Evolutionary conservation across 495 filamentous ascomycete genomes (phyloP).

Genomic region (Acidomyces sp.): DNA sequence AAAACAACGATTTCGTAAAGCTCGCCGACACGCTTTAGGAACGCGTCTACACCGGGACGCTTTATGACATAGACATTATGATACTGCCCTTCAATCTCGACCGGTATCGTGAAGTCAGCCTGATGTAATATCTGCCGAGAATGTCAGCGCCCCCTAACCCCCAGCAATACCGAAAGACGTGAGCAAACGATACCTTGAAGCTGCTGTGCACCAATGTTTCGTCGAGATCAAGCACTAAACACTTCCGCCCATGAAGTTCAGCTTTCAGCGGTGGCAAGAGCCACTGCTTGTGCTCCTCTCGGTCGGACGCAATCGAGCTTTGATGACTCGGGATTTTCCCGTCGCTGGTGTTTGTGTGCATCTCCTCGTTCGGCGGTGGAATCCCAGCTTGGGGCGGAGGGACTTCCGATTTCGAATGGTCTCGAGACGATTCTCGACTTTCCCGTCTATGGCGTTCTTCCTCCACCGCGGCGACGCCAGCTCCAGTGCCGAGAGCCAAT

Average conservation of each 20-base stretch:
- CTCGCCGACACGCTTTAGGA: conserved; percentile 97
- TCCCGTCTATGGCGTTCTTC: conserved; percentile 1
- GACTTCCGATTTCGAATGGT: conserved; percentile 25
- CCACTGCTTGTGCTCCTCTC: conserved; percentile 46
- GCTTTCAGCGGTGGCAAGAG: conserved; percentile 67
- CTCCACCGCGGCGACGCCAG: conserved; percentile 9
- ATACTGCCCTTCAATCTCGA: conserved; percentile 97
- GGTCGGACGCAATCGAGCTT: conserved; percentile 10
- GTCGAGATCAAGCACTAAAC: conserved; percentile 88
- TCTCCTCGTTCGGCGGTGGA: conserved; percentile 20
- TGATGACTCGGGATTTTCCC: conserved; percentile 18
- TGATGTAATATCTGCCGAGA: conserved; percentile 73
- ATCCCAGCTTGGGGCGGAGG: conserved; percentile 21
- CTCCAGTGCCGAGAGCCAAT: conserved; percentile 11
- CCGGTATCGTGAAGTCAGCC: conserved; percentile 97
- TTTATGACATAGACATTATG: conserved; percentile 99
- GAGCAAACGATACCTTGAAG: conserved; percentile 62
- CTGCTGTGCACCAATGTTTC: conserved; percentile 99
- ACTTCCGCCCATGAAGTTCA: conserved; percentile 74
- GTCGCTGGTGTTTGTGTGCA: conserved; percentile 6
- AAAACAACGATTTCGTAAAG: conserved; percentile 98
- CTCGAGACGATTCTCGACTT: conserved; percentile 3
- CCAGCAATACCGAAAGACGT: too few relatives aligned
- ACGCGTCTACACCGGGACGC: conserved; percentile 88
- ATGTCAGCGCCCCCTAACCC: too few relatives aligned